Base-by-base conservation (phyloP, 2,329 filamentous ascomycete genomes). In the Teratosphaeria pseudoeucalypti region DNA sequence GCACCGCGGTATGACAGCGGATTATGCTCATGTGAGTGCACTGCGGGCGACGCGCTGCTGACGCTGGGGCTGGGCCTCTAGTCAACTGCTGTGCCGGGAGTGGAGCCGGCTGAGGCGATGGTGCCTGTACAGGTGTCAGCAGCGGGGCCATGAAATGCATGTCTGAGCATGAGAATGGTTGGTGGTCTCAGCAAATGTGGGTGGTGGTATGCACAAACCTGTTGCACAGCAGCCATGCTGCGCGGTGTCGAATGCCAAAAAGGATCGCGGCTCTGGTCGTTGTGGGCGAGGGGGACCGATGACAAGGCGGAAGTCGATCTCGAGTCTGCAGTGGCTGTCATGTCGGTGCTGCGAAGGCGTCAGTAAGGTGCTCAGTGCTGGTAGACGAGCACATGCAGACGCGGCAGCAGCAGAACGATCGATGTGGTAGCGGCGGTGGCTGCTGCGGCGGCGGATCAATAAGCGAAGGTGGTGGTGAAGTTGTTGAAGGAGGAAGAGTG, bases 11-110 rank as follows among this genome's bases (percentile, higher is more conserved):
- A 66, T 85, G 88, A 53, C 89, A 72, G 32, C 86, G 83, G 10
- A 83, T 82, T 80, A 90, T 85, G 58, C 80, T 84, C 54, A 84
- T 74, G 68, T 92, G 88, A 2, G 84, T 88, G 72, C 88, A 91
- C 60, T 71, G 73, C 49, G 71, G 62, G 12, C 67, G 64, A 26
- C 63, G 63, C 19, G 23, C 32, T 39, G 59, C 34, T 32, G 57
- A 32, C 34, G 54, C 19, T 9, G 55, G 26, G 12, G 56, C 34
- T 34, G 43, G 47, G n/a, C 47, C 39, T 52, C 54, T 57, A 34
- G 56, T 49, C 26, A 37, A 37, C 10, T 58, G 52, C 32, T 59
- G 54, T 56, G 59, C 55, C 14, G 61, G 61, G 32, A 57, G 63
- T 66, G 61, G 3, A 23, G 55, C 54, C 43, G 49, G 47, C 58